Evolutionary conservation across 805 yeast species (phyloP).

Genomic region (Spathaspora arborariae): DNA sequence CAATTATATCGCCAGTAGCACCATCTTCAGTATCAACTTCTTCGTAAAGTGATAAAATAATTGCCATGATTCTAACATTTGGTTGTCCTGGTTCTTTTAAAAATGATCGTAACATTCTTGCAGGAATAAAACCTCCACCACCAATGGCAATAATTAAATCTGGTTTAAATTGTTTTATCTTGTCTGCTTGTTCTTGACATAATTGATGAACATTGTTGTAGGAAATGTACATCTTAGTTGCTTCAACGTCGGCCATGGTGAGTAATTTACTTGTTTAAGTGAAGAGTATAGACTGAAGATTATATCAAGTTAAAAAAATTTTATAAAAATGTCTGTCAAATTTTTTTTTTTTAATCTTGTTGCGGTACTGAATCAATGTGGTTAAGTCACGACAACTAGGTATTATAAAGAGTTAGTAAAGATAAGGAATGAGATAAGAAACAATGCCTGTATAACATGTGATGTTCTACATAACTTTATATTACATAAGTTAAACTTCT

Average conservation of each 20-base stretch:
- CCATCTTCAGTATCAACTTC: constrained; percentile 62
- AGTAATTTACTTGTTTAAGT: not conserved
- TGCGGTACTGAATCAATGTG: too few species aligned
- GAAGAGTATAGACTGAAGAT: not conserved
- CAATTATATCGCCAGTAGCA: constrained; percentile 42
- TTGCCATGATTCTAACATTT: constrained; percentile 91
- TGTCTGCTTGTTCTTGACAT: constrained; percentile 60
- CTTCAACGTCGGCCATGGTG: constrained; percentile 19
- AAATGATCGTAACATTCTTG: constrained; percentile 91
- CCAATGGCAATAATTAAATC: constrained; percentile 94
- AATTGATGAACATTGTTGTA: constrained; percentile 79
- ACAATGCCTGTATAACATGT: too few species aligned
- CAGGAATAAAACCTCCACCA: constrained; percentile 98
- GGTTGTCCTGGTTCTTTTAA: constrained; percentile 84
- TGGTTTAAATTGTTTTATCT: constrained; percentile 69
- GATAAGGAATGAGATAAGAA: too few species aligned
- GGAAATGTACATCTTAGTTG: constrained; percentile 62
- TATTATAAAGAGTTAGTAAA: too few species aligned
- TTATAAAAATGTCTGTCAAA: too few species aligned
- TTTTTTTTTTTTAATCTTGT: too few species aligned
- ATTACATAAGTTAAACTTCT: too few species aligned
- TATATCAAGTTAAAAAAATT: not conserved
- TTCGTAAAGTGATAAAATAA: constrained; percentile 88
- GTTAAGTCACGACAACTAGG: too few species aligned
- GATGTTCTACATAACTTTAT: too few species aligned